Base-by-base conservation (phyloP, 75 land plant genomes). In the Selaginella moellendorffii region DNA sequence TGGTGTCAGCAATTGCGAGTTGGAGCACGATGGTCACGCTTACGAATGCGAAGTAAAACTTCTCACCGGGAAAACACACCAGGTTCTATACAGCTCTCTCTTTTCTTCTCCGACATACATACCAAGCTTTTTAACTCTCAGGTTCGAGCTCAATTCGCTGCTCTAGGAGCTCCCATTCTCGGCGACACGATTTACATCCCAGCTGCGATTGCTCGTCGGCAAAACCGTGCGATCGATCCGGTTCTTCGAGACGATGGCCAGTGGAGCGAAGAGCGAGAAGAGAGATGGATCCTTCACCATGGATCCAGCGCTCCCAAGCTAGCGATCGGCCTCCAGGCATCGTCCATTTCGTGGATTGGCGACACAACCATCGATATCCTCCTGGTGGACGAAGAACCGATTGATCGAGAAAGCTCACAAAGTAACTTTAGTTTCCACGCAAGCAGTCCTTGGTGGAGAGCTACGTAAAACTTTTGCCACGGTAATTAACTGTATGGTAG, bases 131-230 rank as follows among this genome's bases (percentile, higher is more conserved):
- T 36, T 36, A 36, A 5, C 10, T 36, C 71, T 66, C 86, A 92
- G 97, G 65, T 92, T 14, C 78, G 97, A 54, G 97, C 97, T 27
- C 97, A 92, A 60, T 70, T 88, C 42, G 97, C 97, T 61, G 95
- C 89, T 22, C 62, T 70, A 67, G 88, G 84, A 52, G 82, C 95
- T 10, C 97, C 97, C 27, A 63, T 92, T 56, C 78, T 92, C 67
- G 97, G 97, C 24, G 97, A 92, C 71, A 76, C 97, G 0, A 83
- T 88, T 80, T 92, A 92, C 71, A 88, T 81, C 81, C 95, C 89
- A 20, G 89, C 96, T 29, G 74, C 73, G 0, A 22, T 81, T 25
- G 78, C 77, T 9, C 77, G 81, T 29, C 65, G 69, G 61, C 31
- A 51, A 24, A 68, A 52, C 51, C 86, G 83, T 8, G 66, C 67